Evolutionary conservation across 805 yeast species (phyloP).

Genomic region (Saturnispora saitoi): DNA sequence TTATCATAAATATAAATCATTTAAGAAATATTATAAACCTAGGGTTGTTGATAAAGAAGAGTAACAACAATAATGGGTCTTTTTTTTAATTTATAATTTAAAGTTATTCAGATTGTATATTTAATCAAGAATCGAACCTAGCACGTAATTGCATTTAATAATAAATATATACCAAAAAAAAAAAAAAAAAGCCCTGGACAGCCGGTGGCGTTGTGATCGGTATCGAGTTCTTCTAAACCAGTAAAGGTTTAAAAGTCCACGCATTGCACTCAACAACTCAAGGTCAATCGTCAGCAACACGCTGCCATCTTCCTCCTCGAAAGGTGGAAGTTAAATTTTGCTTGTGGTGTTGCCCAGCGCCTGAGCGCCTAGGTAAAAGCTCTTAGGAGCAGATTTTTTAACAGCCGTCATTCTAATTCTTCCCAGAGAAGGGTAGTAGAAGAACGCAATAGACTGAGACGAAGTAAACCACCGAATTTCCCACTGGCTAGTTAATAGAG

Average conservation of each 20-base stretch:
- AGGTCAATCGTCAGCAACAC: conserved; percentile 32
- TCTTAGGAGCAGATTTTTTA: conserved; percentile 26
- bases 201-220: conserved; percentile 28
- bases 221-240: conserved; percentile 29
- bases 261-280: conserved; percentile 33
- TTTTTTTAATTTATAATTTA: background rate
- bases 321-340: conserved; percentile 16
- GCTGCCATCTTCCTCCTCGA: conserved; percentile 25
- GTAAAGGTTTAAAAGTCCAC: conserved; percentile 21
- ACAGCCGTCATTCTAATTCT: conserved; percentile 4
- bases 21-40: background rate
- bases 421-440: no score
- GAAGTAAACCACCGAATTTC: conserved; percentile 32
- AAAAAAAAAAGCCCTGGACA: conserved; percentile 6
- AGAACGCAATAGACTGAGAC: conserved; percentile 7
- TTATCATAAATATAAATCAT: background rate
- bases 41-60: background rate
- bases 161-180: no score
- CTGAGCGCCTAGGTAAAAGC: conserved; percentile 30
- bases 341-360: conserved; percentile 34
- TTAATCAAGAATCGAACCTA: conserved; percentile 1
- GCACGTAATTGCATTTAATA: background rate
- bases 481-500: conserved; percentile 27
- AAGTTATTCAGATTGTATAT: background rate
- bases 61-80: background rate